Evolutionary conservation across 345 rosid species (phyloP).

Genomic region (Dipteronia dyeriana): DNA sequence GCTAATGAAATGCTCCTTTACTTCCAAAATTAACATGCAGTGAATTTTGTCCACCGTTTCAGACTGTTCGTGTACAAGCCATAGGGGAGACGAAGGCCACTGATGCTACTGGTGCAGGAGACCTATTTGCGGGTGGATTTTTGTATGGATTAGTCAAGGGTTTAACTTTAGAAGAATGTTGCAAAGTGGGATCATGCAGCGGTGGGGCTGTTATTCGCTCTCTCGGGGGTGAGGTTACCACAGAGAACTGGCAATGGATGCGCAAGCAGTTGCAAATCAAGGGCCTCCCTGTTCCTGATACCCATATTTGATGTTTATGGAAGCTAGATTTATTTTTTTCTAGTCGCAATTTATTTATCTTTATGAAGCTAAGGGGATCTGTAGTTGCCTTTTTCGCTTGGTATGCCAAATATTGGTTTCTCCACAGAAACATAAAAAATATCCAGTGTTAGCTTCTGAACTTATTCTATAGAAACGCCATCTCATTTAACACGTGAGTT

Average conservation of each 20-base stretch:
- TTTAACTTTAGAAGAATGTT: conserved; percentile 76
- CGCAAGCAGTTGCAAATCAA: conserved; percentile 79
- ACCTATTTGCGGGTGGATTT: conserved; percentile 89
- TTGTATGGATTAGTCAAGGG: conserved; percentile 86
- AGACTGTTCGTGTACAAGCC: conserved; percentile 78
- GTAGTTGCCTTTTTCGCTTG: conserved; percentile 35
- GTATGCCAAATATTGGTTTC: conserved; percentile 5
- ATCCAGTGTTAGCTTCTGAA: not conserved
- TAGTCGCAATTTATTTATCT: conserved; percentile 13
- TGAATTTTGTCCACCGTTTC: conserved; percentile 25
- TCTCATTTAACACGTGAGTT: not conserved
- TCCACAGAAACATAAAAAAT: conserved; percentile 1
- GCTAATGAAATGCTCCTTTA: not conserved
- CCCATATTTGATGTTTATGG: conserved; percentile 30
- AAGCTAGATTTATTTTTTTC: not conserved
- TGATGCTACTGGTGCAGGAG: conserved; percentile 98
- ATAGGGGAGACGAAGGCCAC: conserved; percentile 61
- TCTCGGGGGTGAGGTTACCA: conserved; percentile 90
- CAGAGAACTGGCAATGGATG: conserved; percentile 93
- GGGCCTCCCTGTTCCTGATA: conserved; percentile 57
- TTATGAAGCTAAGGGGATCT: conserved; percentile 19
- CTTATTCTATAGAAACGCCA: conserved; percentile 11
- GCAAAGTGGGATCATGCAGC: conserved; percentile 83
- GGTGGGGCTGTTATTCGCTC: conserved; percentile 89
- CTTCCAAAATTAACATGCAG: not conserved